Conservation (phyloP, 1,284 basidiomycete genomes). For the Peniophora sp. region DNA sequence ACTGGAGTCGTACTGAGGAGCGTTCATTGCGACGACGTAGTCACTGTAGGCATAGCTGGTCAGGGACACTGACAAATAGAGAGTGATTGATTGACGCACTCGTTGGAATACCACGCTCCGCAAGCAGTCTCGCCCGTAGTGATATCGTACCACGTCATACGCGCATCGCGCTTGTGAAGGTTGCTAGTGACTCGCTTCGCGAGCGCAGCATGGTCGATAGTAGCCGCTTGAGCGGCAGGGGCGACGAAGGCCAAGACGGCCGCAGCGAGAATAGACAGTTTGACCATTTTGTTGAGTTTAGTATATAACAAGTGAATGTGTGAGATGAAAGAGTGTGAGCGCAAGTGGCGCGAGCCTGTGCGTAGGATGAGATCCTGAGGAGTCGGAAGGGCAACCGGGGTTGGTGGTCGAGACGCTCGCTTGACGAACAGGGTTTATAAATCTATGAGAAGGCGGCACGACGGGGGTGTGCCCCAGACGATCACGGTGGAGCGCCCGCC, state of each 20-base stretch:
- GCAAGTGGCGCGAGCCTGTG: too few relatives aligned
- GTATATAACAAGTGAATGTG: too few relatives aligned
- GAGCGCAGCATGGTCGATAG: background rate
- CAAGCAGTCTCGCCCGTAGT: background rate
- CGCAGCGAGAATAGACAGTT: too few relatives aligned
- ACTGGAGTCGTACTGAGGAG: background rate
- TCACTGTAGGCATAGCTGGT: slow-evolving; percentile 21
- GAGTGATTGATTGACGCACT: slow-evolving; percentile 16
- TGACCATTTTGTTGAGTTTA: too few relatives aligned
- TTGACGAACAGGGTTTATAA: too few relatives aligned
- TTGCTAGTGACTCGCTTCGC: slow-evolving; percentile 5
- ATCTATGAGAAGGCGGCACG: too few relatives aligned
- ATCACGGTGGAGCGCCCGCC: too few relatives aligned
- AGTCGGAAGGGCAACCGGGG: too few relatives aligned
- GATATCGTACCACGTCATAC: slow-evolving; percentile 15
- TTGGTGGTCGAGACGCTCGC: too few relatives aligned
- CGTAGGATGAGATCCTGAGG: too few relatives aligned
- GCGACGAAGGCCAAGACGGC: background rate
- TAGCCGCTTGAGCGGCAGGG: background rate
- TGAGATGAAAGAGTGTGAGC: too few relatives aligned
- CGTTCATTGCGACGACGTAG: slow-evolving; percentile 8
- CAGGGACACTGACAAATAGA: background rate
- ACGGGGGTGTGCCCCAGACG: too few relatives aligned
- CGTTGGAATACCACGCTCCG: slow-evolving; percentile 23
- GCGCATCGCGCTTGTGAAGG: slow-evolving; percentile 28